phyloP scores from a whole-genome alignment of 208 protist genomes.

The Blechomonas ayalai region DNA sequence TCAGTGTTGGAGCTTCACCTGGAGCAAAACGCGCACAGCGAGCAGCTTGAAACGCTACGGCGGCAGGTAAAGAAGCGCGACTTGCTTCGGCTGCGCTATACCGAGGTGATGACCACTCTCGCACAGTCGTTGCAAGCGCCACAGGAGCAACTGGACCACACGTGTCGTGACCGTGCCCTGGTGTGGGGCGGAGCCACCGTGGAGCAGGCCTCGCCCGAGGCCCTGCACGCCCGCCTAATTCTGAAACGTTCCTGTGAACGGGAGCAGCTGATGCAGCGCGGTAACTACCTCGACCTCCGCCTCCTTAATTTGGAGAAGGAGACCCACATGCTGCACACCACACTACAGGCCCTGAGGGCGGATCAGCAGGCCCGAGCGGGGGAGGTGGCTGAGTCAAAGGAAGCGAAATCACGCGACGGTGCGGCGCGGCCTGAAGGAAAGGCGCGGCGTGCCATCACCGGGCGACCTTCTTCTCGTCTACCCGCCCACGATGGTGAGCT shows the following conservation, averaged over 20 bases:
- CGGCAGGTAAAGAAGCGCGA: conserved; percentile 19
- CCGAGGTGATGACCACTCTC: conserved; percentile 35
- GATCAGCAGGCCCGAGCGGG: no score
- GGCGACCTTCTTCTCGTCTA: no score
- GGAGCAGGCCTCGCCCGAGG: conserved; percentile 29
- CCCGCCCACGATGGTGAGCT: no score
- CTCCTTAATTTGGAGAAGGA: conserved; percentile 58
- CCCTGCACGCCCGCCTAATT: conserved; percentile 56
- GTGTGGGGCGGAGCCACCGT: conserved; percentile 1
- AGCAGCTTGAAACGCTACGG: conserved; percentile 34
- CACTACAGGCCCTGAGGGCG: conserved; percentile 28
- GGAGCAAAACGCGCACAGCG: conserved; percentile 37
- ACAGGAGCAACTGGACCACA: conserved; percentile 15
- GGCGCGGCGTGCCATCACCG: no score
- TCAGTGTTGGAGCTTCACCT: conserved; percentile 50
- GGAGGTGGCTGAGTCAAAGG: no score
- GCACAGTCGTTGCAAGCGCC: conserved; percentile 20
- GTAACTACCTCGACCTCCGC: conserved; percentile 69
- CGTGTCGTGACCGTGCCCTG: background rate
- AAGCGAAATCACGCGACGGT: no score
- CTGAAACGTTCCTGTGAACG: conserved; percentile 52
- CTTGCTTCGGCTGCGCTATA: conserved; percentile 37
- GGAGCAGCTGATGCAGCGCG: conserved; percentile 63
- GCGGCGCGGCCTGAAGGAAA: no score
- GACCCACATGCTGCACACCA: conserved; percentile 39